phyloP scores from a whole-genome alignment of 768 basidiomycete species.

The Coprinopsis sp. region DNA sequence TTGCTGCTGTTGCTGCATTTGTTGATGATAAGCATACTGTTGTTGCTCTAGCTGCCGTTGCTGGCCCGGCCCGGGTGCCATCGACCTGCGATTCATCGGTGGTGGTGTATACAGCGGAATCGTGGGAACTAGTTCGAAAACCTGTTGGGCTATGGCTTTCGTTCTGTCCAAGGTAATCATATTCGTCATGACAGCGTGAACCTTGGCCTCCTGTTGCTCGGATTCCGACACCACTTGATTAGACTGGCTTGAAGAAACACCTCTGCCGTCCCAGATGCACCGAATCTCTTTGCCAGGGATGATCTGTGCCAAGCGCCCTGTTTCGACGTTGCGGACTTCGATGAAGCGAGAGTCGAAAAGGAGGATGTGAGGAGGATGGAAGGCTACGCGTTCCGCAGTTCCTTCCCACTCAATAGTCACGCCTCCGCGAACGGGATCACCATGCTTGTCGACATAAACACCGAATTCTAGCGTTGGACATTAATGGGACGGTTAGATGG shows the following conservation, averaged over 20 bases:
- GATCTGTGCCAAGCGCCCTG: slow-evolving; percentile 76
- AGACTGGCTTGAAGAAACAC: slow-evolving; percentile 49
- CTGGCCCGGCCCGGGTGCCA: too few species aligned
- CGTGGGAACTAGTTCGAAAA: slow-evolving; percentile 76
- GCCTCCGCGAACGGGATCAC: slow-evolving; percentile 69
- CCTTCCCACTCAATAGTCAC: slow-evolving; percentile 94
- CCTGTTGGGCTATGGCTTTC: slow-evolving; percentile 62
- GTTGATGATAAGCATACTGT: background rate
- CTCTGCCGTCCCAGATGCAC: slow-evolving; percentile 87
- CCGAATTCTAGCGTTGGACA: slow-evolving; percentile 64
- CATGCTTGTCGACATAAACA: slow-evolving; percentile 87
- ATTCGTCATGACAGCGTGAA: slow-evolving; percentile 82
- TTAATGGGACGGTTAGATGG: background rate
- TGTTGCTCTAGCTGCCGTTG: slow-evolving; percentile 3
- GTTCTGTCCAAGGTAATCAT: slow-evolving; percentile 27
- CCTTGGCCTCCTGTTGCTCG: slow-evolving; percentile 71
- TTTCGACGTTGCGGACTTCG: slow-evolving; percentile 81
- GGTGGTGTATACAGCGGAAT: slow-evolving; percentile 58
- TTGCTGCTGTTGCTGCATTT: slow-evolving; percentile 6
- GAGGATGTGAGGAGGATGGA: slow-evolving; percentile 84
- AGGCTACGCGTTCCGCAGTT: slow-evolving; percentile 80
- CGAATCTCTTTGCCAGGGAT: slow-evolving; percentile 77
- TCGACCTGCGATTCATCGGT: slow-evolving; percentile 10
- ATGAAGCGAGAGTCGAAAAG: slow-evolving; percentile 89
- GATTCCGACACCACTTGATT: slow-evolving; percentile 47